Evolutionary conservation across 495 filamentous ascomycete genomes (phyloP).

Genomic region (Penicillium paradoxum): DNA sequence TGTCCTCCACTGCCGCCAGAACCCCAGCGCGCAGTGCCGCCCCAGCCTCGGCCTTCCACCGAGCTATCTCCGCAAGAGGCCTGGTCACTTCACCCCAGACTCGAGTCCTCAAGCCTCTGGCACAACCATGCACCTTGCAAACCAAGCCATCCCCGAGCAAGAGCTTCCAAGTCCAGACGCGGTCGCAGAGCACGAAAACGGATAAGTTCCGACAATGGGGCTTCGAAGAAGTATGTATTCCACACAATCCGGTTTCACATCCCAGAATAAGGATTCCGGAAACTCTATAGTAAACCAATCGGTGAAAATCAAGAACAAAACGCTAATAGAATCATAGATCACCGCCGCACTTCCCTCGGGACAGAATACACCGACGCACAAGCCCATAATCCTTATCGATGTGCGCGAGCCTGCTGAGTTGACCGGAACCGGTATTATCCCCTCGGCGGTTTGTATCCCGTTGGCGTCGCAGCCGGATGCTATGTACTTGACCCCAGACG

Average conservation of each 20-base stretch:
- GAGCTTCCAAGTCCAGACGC: conserved; percentile 1
- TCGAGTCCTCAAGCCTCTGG: not conserved
- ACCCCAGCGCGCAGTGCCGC: conserved; percentile 8
- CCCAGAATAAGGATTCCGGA: no score
- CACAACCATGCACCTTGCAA: not conserved
- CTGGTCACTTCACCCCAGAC: conserved; percentile 8
- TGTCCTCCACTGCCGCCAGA: conserved; percentile 15
- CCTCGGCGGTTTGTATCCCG: conserved; percentile 73
- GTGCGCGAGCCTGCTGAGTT: conserved; percentile 84
- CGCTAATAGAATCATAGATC: conserved; percentile 25
- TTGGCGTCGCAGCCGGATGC: conserved; percentile 71
- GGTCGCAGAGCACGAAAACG: conserved; percentile 21
- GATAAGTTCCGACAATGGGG: conserved; percentile 30
- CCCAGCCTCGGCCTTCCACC: conserved; percentile 10
- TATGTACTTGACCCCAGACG: conserved; percentile 63
- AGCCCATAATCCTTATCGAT: conserved; percentile 51
- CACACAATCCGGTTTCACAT: not conserved
- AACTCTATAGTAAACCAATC: no score
- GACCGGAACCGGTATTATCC: conserved; percentile 63
- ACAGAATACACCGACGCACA: conserved; percentile 21
- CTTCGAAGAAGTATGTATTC: conserved; percentile 40
- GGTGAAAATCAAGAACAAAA: not conserved
- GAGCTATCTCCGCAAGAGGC: conserved; percentile 17
- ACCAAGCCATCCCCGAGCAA: not conserved
- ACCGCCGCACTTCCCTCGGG: conserved; percentile 33